These are phyloP conservation scores for Pseudonectria foliicola DNA, from an alignment of 2,329 filamentous ascomycete genomes.

Conservation along the genomic window DNA sequence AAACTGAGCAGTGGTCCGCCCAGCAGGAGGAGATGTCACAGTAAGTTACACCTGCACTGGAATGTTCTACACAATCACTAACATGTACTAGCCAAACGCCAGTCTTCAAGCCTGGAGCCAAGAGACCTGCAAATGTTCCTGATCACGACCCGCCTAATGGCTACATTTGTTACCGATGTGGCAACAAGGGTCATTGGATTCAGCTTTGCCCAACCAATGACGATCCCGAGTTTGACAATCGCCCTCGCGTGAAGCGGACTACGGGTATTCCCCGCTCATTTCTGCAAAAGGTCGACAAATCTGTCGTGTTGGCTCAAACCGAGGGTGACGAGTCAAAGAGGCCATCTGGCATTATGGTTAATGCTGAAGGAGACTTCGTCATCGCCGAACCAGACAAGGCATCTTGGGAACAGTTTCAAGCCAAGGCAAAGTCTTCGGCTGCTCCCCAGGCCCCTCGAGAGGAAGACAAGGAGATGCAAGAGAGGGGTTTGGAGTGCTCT, in stretches of 20 bases:
- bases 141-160: conserved; percentile 89
- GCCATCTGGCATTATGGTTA: conserved; percentile 90
- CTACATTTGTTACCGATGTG: conserved; percentile 94
- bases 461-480: conserved; percentile 79
- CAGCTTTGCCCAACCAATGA: conserved; percentile 98
- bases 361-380: conserved; percentile 94
- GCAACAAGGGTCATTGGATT: conserved; percentile 99
- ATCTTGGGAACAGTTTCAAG: conserved; percentile 95
- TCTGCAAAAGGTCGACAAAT: conserved; percentile 91
- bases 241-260: conserved; percentile 87
- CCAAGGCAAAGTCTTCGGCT: conserved; percentile 82
- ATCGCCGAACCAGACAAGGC: conserved; percentile 93
- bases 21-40: conserved; percentile 91
- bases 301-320: conserved; percentile 64
- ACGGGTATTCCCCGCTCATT: conserved; percentile 96
- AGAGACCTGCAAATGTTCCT: conserved; percentile 69
- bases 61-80: conserved; percentile 19
- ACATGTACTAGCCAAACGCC: conserved; percentile 50
- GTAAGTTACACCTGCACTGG: conserved; percentile 35
- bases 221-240: conserved; percentile 90
- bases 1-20: conserved; percentile 85
- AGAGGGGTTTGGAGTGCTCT: conserved; percentile 83
- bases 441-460: conserved; percentile 70
- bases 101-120: conserved; percentile 52
- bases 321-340: conserved; percentile 77